phyloP scores from a whole-genome alignment of 2,329 filamentous ascomycete species.

The Hymenoscyphus infarciens region DNA sequence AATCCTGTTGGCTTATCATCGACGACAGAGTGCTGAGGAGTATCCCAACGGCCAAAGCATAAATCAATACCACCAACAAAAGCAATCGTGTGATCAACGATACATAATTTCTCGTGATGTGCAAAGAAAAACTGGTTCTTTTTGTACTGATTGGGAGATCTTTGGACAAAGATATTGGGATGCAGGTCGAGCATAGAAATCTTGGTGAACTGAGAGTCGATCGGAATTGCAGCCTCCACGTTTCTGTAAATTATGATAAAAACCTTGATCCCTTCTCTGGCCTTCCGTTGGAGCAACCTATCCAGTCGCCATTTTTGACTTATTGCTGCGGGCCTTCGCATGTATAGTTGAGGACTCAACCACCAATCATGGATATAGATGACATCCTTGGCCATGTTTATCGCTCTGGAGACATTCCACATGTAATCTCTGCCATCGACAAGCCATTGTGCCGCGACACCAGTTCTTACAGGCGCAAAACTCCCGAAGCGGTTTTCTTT shows the following conservation, averaged over 20 bases:
- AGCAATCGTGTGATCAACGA: constrained; percentile 92
- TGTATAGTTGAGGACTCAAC: constrained; percentile 93
- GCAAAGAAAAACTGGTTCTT: constrained; percentile 99
- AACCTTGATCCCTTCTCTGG: constrained; percentile 91
- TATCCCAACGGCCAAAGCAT: constrained; percentile 97
- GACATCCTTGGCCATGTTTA: constrained; percentile 95
- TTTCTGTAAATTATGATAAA: constrained; percentile 98
- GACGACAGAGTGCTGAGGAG: constrained; percentile 82
- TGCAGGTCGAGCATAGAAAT: constrained; percentile 93
- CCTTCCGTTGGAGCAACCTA: constrained; percentile 87
- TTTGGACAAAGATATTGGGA: constrained; percentile 91
- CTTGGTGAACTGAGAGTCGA: constrained; percentile 97
- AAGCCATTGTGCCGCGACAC: constrained; percentile 91
- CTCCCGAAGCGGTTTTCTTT: constrained; percentile 83
- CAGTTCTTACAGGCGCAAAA: constrained; percentile 83
- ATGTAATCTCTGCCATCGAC: constrained; percentile 97
- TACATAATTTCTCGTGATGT: constrained; percentile 96
- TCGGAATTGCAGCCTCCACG: constrained; percentile 93
- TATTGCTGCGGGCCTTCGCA: constrained; percentile 88
- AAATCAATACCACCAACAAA: constrained; percentile 95
- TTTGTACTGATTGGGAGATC: constrained; percentile 95
- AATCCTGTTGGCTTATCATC: constrained; percentile 97
- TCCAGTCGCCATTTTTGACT: constrained; percentile 98
- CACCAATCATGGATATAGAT: constrained; percentile 99
- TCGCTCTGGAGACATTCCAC: constrained; percentile 97